A percentile compares a stretch with the other conserved stretches of the same genome.
Evolutionary conservation across 495 filamentous ascomycete species (phyloP).

Genomic region (Aspergillus panamensis): DNA sequence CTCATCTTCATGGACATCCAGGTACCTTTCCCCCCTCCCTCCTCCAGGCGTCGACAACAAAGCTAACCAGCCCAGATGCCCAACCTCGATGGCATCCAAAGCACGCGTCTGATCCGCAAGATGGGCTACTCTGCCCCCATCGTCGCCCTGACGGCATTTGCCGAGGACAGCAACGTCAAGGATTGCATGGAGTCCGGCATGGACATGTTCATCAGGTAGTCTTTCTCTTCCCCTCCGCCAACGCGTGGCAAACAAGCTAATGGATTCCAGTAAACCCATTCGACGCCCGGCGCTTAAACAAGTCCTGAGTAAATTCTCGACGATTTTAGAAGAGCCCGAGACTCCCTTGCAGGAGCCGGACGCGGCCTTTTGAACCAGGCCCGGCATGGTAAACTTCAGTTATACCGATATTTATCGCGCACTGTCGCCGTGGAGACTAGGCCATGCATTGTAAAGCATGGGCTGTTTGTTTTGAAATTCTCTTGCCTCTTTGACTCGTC

Average conservation of each 20-base stretch:
- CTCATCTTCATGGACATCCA: constrained; percentile 91
- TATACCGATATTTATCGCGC: too few relatives aligned
- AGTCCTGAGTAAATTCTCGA: constrained; percentile 66
- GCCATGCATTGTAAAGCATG: too few relatives aligned
- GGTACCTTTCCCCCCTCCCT: constrained; percentile 17
- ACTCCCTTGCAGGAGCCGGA: neutral
- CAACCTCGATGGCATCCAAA: constrained; percentile 83
- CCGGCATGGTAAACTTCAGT: too few relatives aligned
- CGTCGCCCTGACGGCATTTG: constrained; percentile 85
- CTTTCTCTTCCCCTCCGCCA: neutral
- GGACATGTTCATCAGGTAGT: constrained; percentile 60
- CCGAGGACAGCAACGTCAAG: constrained; percentile 84
- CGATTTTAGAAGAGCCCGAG: constrained; percentile 51
- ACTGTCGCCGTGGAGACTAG: too few relatives aligned
- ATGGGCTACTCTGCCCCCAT: constrained; percentile 88
- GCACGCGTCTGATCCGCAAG: constrained; percentile 78
- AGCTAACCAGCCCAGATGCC: constrained; percentile 62
- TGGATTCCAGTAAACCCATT: constrained; percentile 66
- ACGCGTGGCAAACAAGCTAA: neutral
- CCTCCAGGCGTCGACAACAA: neutral
- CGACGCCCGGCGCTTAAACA: constrained; percentile 77
- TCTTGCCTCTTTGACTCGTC: too few relatives aligned
- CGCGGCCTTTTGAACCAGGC: neutral
- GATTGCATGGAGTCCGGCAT: constrained; percentile 76
- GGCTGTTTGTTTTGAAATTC: too few relatives aligned